Percentiles rank a stretch among this genome's conserved stretches.
Evolutionary conservation across 139 green algal species (phyloP).

Genomic region (Chlamydomonas sp.): DNA sequence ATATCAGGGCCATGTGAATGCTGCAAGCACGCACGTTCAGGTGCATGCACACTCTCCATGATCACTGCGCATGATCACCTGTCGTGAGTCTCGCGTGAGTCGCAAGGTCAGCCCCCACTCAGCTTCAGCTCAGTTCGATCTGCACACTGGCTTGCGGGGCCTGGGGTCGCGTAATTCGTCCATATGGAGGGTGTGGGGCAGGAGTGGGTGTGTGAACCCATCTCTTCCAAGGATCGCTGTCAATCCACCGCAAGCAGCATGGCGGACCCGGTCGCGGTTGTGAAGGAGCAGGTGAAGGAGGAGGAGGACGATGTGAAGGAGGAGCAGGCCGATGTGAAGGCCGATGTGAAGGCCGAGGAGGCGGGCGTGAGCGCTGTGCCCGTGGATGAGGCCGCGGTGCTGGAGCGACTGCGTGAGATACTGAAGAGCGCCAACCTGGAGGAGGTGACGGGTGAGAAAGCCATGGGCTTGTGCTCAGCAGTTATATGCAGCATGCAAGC

Average conservation of each 20-base stretch:
- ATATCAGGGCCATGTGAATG: too few relatives aligned
- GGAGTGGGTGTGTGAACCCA: too few relatives aligned
- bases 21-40: too few relatives aligned
- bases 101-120: too few relatives aligned
- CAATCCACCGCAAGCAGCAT: background rate
- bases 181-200: too few relatives aligned
- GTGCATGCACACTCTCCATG: too few relatives aligned
- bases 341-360: background rate
- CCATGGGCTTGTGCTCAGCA: background rate
- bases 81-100: too few relatives aligned
- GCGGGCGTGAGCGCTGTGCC: background rate
- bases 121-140: too few relatives aligned
- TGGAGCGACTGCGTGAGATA: background rate
- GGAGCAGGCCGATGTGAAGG: background rate
- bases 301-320: background rate
- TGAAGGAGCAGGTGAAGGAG: background rate
- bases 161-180: too few relatives aligned
- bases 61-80: too few relatives aligned
- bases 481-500: background rate
- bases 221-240: too few relatives aligned
- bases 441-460: background rate
- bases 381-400: background rate
- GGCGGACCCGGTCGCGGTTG: background rate
- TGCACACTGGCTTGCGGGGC: too few relatives aligned
- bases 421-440: background rate